Percentiles rank a stretch among this genome's conserved stretches.
Conservation (phyloP, 768 basidiomycete genomes). For the Pleurotus ostreatus region DNA sequence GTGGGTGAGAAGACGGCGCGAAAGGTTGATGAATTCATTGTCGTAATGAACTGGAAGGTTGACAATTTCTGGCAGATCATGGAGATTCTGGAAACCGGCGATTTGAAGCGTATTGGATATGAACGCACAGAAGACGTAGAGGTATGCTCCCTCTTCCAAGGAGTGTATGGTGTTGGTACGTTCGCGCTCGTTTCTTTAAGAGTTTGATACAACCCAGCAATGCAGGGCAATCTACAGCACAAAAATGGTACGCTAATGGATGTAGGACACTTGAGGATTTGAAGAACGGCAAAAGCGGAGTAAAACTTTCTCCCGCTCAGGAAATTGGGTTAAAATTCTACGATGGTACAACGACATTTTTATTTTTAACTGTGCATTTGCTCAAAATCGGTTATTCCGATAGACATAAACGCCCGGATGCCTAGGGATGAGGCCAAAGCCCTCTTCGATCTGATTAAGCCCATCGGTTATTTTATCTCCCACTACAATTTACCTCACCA, state of each 20-base stretch:
- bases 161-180: conserved; percentile 86
- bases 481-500: neutral
- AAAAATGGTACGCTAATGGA: conserved; percentile 71
- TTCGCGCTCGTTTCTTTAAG: conserved; percentile 3
- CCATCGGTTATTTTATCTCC: conserved; percentile 48
- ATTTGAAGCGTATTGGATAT: conserved; percentile 61
- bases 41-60: neutral
- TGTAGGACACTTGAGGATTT: conserved; percentile 80
- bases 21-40: conserved; percentile 41
- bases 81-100: conserved; percentile 76
- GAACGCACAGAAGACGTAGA: conserved; percentile 64
- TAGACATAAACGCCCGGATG: conserved; percentile 84
- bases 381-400: neutral
- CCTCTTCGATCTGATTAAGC: conserved; percentile 70
- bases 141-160: conserved; percentile 57
- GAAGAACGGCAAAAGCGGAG: conserved; percentile 48
- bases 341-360: conserved; percentile 43
- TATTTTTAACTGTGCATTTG: neutral
- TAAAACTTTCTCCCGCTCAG: conserved; percentile 57
- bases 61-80: conserved; percentile 50
- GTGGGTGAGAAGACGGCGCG: conserved; percentile 73
- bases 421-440: conserved; percentile 73
- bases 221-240: conserved; percentile 61
- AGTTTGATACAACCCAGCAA: neutral
- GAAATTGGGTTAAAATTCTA: conserved; percentile 67